phyloP scores from a whole-genome alignment of 2,329 filamentous ascomycete genomes.

The Hymenoscyphus infarciens region DNA sequence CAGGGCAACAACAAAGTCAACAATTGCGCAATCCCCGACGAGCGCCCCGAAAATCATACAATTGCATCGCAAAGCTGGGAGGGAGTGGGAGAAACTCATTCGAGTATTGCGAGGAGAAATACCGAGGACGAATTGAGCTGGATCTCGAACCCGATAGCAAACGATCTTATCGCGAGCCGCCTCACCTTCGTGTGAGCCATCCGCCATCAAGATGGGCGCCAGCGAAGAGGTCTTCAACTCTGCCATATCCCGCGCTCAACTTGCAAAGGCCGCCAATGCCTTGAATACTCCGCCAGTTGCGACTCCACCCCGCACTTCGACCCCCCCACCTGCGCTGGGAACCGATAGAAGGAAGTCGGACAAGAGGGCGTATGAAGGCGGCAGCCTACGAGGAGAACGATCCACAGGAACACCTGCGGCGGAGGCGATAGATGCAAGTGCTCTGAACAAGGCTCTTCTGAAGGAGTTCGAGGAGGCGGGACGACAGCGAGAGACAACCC shows the following conservation, averaged over 20 bases:
- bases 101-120: neutral
- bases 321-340: conserved; percentile 32
- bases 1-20: conserved; percentile 24
- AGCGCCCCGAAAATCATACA: neutral
- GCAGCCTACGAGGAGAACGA: conserved; percentile 21
- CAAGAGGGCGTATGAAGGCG: conserved; percentile 28
- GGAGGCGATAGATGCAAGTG: conserved; percentile 47
- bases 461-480: conserved; percentile 59
- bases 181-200: conserved; percentile 9
- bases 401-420: conserved; percentile 15
- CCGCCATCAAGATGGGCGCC: conserved; percentile 27
- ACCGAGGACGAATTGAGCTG: conserved; percentile 1
- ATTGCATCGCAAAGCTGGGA: neutral
- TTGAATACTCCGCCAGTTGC: conserved; percentile 31
- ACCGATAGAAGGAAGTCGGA: conserved; percentile 32
- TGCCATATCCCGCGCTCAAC: conserved; percentile 24
- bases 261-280: conserved; percentile 26
- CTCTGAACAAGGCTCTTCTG: conserved; percentile 54
- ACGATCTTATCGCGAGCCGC: conserved; percentile 5
- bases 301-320: conserved; percentile 33
- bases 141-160: neutral
- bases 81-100: neutral
- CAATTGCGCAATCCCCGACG: conserved; percentile 5
- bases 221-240: conserved; percentile 29
- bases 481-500: conserved; percentile 57